A percentile compares a stretch with the other conserved stretches of the same genome.
Evolutionary conservation across 345 rosid species (phyloP).

Genomic region (Hibiscus mutabilis): DNA sequence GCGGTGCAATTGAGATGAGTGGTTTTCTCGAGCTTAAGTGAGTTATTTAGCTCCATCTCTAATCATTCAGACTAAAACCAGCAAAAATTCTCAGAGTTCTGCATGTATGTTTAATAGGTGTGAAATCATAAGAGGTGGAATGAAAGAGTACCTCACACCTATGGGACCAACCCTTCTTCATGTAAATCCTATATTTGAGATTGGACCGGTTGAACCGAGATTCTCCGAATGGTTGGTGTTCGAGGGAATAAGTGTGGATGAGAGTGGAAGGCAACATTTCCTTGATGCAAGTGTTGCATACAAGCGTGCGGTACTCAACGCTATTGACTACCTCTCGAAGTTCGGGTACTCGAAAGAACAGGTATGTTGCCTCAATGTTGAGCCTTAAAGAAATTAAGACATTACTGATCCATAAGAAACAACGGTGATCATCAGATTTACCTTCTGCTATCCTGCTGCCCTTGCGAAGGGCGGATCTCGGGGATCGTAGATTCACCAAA

Average conservation of each 20-base stretch:
- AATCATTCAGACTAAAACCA: background rate
- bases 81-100: background rate
- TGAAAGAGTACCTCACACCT: constrained; percentile 92
- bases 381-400: background rate
- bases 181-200: constrained; percentile 86
- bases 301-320: constrained; percentile 84
- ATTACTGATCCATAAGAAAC: background rate
- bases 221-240: constrained; percentile 94
- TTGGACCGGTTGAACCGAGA: constrained; percentile 88
- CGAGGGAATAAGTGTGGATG: constrained; percentile 88
- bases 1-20: constrained; percentile 91
- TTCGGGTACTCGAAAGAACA: constrained; percentile 94
- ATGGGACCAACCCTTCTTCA: constrained; percentile 93
- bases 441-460: constrained; percentile 83
- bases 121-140: constrained; percentile 73
- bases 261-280: constrained; percentile 75
- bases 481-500: constrained; percentile 90
- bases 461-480: constrained; percentile 90
- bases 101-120: constrained; percentile 36
- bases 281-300: constrained; percentile 83
- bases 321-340: constrained; percentile 79
- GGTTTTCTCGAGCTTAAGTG: constrained; percentile 89
- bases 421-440: constrained; percentile 38
- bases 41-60: background rate
- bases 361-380: constrained; percentile 28